Evolutionary conservation across 192 early-diverging fungal species (phyloP).

Genomic region (Tieghemiomyces parasiticus): DNA sequence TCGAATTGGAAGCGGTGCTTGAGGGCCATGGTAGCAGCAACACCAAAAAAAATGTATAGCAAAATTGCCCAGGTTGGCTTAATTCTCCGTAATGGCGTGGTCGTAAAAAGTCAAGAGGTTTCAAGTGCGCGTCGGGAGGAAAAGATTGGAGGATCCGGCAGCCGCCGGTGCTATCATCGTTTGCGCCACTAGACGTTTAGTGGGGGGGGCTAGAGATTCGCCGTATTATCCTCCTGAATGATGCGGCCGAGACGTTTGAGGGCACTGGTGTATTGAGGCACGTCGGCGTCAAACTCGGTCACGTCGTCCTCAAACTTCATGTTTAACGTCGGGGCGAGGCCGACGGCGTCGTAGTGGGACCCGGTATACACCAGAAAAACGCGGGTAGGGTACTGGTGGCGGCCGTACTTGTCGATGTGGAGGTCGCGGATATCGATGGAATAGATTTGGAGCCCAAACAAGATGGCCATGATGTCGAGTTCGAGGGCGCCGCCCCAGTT

Average conservation of each 20-base stretch:
- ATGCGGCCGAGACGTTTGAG: neutral
- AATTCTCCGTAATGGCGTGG: too few relatives aligned
- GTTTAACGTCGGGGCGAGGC: constrained; percentile 18
- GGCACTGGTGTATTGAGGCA: neutral
- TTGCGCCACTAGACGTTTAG: too few relatives aligned
- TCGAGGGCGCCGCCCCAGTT: constrained; percentile 51
- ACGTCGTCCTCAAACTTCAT: constrained; percentile 39
- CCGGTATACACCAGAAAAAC: constrained; percentile 40
- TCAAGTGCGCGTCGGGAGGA: too few relatives aligned
- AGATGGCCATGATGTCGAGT: constrained; percentile 35
- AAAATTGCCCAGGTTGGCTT: too few relatives aligned
- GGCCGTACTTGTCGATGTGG: constrained; percentile 47
- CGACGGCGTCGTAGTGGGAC: constrained; percentile 59
- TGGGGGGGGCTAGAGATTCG: too few relatives aligned
- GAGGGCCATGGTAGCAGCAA: too few relatives aligned
- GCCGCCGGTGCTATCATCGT: too few relatives aligned
- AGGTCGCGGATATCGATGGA: constrained; percentile 37
- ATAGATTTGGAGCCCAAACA: constrained; percentile 39
- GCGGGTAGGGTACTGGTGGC: constrained; percentile 24
- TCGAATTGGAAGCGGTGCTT: too few relatives aligned
- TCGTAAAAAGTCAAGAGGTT: too few relatives aligned
- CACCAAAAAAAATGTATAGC: too few relatives aligned
- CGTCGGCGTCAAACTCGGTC: constrained; percentile 30
- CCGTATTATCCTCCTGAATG: too few relatives aligned
- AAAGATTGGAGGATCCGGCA: too few relatives aligned